phyloP scores from a whole-genome alignment of 352 stramenopile genomes.

The Peronospora belbahrii region DNA sequence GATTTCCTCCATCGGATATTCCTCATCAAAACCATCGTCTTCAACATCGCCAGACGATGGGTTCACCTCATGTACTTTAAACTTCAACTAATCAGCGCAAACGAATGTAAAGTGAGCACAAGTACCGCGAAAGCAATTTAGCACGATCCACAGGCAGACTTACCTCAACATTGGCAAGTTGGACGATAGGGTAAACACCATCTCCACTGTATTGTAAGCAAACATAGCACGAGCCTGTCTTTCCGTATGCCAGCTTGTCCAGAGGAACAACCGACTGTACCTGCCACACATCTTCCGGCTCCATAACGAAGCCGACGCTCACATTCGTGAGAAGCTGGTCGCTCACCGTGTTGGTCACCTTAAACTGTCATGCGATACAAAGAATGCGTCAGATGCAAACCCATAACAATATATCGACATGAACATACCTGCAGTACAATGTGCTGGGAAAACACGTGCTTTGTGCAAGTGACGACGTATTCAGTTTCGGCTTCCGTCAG shows the following conservation, averaged over 20 bases:
- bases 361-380: conserved; percentile 86
- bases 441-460: conserved; percentile 95
- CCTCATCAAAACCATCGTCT: conserved; percentile 92
- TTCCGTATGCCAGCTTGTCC: conserved; percentile 88
- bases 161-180: conserved; percentile 88
- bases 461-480: conserved; percentile 95
- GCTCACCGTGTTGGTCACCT: conserved; percentile 97
- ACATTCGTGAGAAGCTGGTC: conserved; percentile 95
- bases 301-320: conserved; percentile 86
- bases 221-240: conserved; percentile 91
- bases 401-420: background rate
- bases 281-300: conserved; percentile 88
- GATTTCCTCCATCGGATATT: conserved; percentile 98
- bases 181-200: conserved; percentile 71
- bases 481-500: conserved; percentile 97
- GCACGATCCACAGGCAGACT: conserved; percentile 5
- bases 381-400: conserved; percentile 4
- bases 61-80: conserved; percentile 93
- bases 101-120: conserved; percentile 3
- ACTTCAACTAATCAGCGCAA: conserved; percentile 74
- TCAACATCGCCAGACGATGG: conserved; percentile 88
- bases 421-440: conserved; percentile 84
- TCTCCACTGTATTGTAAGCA: conserved; percentile 84
- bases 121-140: conserved; percentile 1
- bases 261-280: conserved; percentile 86